A percentile compares a stretch with the other conserved stretches of the same genome.
phyloP scores from a whole-genome alignment of 108 stramenopile species.

The Fistulifera pelliculosa region DNA sequence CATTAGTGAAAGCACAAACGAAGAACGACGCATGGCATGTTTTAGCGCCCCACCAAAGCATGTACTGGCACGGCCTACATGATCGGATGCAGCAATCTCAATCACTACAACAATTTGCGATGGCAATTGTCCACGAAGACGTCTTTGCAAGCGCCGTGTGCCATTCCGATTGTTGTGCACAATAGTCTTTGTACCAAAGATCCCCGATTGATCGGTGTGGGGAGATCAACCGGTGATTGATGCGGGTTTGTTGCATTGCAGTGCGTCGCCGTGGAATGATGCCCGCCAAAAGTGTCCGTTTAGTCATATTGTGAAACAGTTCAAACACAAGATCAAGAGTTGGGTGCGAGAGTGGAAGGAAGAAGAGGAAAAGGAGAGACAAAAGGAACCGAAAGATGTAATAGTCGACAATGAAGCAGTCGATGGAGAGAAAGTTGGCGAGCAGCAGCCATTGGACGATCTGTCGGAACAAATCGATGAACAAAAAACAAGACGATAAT shows the following conservation, averaged over 20 bases:
- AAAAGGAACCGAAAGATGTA: neutral
- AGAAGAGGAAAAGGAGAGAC: neutral
- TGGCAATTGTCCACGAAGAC: neutral
- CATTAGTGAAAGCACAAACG: neutral
- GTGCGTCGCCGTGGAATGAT: neutral
- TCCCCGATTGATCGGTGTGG: neutral
- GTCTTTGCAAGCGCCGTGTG: neutral
- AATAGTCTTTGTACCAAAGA: neutral
- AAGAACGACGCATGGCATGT: neutral
- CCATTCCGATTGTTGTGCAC: neutral
- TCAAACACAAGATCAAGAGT: neutral
- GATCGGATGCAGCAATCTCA: neutral
- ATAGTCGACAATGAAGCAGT: too few species aligned
- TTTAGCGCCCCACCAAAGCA: neutral
- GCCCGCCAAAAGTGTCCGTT: neutral
- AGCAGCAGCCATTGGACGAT: too few species aligned
- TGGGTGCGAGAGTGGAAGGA: neutral
- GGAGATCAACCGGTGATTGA: neutral
- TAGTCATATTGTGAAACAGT: neutral
- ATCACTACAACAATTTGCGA: neutral
- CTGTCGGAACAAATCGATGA: too few species aligned
- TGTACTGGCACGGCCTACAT: neutral
- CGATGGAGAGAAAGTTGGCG: too few species aligned
- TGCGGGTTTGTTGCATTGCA: conserved; percentile 1
- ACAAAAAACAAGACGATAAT: too few species aligned